phyloP scores from a whole-genome alignment of 225 moss, liverwort and hornwort genomes.

The Takakia lepidozioides region DNA sequence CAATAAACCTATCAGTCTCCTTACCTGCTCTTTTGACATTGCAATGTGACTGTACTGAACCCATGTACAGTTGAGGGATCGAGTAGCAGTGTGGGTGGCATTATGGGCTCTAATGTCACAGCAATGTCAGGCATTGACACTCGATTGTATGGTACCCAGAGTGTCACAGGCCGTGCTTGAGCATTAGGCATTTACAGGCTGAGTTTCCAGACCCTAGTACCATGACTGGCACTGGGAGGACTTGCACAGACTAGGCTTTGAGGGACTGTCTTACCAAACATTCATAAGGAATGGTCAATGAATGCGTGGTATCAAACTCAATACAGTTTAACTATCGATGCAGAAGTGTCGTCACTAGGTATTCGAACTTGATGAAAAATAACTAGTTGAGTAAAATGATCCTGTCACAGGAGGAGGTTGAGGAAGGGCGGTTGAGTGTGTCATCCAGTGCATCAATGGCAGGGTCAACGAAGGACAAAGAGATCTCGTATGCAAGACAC shows the following conservation, averaged over 20 bases:
- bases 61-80: too few relatives aligned
- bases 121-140: too few relatives aligned
- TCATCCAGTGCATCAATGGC: constrained; percentile 21
- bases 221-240: neutral
- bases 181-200: too few relatives aligned
- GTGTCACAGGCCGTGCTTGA: too few relatives aligned
- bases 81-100: too few relatives aligned
- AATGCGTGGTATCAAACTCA: neutral
- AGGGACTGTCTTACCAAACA: constrained; percentile 9
- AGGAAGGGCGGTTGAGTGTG: constrained; percentile 21
- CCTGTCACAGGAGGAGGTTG: constrained; percentile 8
- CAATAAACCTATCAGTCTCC: too few relatives aligned
- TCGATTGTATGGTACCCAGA: too few relatives aligned
- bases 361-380: too few relatives aligned
- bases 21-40: too few relatives aligned
- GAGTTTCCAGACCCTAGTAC: too few relatives aligned
- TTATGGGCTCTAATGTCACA: too few relatives aligned
- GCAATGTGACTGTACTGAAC: too few relatives aligned
- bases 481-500: constrained; percentile 5
- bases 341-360: neutral
- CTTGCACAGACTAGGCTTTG: constrained; percentile 1
- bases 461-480: constrained; percentile 13
- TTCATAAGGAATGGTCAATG: constrained; percentile 3
- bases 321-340: constrained; percentile 6
- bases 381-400: constrained; percentile 12